Evolutionary conservation across 441 rosid species (phyloP), one percentile per base, ranked within the genome.

Genomic region (Biscutella laevigata): DNA sequence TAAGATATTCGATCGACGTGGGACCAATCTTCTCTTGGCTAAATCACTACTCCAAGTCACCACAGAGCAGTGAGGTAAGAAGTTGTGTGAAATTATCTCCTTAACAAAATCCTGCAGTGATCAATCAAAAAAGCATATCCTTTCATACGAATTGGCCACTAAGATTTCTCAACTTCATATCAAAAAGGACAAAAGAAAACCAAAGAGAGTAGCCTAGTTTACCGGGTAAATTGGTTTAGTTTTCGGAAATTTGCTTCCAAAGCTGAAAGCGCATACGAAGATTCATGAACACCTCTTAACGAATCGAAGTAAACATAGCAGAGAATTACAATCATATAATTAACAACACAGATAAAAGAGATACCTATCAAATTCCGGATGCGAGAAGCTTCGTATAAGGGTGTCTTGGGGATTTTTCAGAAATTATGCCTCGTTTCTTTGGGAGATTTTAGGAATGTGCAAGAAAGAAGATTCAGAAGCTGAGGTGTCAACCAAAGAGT

Each of bases 51-150:
- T 24, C 68, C 57, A 24, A 38, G 68, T 39, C 10, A 55, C 68
- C 1, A 46, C 38, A 39, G 68, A 63, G 35, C 62, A 63, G 9
- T 63, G 68, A 8, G 68, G 57, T 1, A 55, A 17, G n/a, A 46
- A 55, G 38, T 55, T 63, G 0, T 39, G 44, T 39, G 68, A 29
- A 24, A 63, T 32, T 16, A 63, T 32, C 57, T 55, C 57, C 68
- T 55, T 63, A 4, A 17, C 33, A 20, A 38, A 29, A 9, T 10
- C 57, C 68, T 63, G 57, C 11, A 45, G 12, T 7, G 4, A 29
- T 43, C 25, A 56, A 33, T 5, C n/a, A n/a, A 8, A 41, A 34
- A 30, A 12, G 1, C 11, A 38, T n/a, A 4, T 21, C 4, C 7
- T 9, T 20, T n/a, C 11, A 40, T 6, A 27, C 32, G 3, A 21